Evolutionary conservation across 306 rosid genomes (phyloP).

Genomic region (Glycine latifolia): DNA sequence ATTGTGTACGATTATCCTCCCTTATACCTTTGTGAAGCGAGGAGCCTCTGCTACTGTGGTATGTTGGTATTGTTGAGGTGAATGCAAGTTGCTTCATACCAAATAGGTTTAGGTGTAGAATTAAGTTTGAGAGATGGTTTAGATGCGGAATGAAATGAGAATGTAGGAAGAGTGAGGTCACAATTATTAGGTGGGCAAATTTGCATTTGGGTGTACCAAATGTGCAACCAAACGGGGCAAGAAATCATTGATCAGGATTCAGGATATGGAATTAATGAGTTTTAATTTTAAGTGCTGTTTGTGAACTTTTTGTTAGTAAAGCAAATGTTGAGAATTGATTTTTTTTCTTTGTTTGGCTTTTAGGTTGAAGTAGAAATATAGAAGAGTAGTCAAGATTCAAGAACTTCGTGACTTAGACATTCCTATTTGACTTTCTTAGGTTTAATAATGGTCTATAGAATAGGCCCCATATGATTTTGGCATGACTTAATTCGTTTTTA

Average conservation of each 20-base stretch:
- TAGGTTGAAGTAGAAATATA: not conserved
- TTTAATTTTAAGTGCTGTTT: slow-evolving; percentile 16
- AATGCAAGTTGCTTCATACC: no score
- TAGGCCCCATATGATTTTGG: no score
- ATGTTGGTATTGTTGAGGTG: no score
- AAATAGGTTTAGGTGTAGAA: not conserved
- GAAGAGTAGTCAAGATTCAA: not conserved
- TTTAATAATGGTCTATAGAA: no score
- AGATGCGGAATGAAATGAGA: not conserved
- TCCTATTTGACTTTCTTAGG: slow-evolving; percentile 22
- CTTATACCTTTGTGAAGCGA: no score
- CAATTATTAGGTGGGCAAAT: not conserved
- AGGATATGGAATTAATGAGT: not conserved
- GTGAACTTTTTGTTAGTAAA: slow-evolving; percentile 8
- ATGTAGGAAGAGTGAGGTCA: not conserved
- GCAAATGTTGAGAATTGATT: not conserved
- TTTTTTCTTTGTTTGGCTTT: not conserved
- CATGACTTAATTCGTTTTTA: no score
- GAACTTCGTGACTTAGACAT: slow-evolving; percentile 2
- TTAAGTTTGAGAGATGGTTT: not conserved
- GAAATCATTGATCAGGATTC: not conserved
- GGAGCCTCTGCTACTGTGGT: no score
- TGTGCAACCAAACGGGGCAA: not conserved
- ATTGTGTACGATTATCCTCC: no score
- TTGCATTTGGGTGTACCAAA: not conserved